Conservation (phyloP, 2,329 filamentous ascomycete species). For the Nothopassalora personata region DNA sequence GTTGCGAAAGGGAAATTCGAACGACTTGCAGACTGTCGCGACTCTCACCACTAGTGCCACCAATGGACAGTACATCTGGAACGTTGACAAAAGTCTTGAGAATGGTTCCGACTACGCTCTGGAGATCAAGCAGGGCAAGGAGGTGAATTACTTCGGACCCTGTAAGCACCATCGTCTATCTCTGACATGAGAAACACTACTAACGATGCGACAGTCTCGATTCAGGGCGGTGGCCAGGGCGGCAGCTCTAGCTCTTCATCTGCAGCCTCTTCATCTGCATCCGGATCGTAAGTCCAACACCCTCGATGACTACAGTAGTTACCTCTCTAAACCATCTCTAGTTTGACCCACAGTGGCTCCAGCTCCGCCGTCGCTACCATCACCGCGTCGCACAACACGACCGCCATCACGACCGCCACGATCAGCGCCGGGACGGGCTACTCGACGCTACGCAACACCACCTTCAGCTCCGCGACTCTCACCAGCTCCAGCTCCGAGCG, state of each 20-base stretch:
- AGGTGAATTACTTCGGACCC: conserved; percentile 53
- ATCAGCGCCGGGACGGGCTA: conserved; percentile 20
- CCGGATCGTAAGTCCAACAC: neutral
- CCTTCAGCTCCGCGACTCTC: conserved; percentile 23
- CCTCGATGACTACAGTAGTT: too few species aligned
- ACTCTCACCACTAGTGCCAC: conserved; percentile 23
- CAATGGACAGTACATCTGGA: conserved; percentile 43
- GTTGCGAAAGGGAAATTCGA: conserved; percentile 49
- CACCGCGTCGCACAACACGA: conserved; percentile 10
- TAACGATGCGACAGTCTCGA: neutral
- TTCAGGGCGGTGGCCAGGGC: neutral
- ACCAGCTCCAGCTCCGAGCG: conserved; percentile 11
- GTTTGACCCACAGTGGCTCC: conserved; percentile 7
- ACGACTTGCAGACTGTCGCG: conserved; percentile 47
- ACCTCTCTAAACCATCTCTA: neutral
- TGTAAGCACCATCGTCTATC: conserved; percentile 28
- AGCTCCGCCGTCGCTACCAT: conserved; percentile 1
- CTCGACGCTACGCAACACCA: conserved; percentile 27
- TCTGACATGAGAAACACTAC: neutral
- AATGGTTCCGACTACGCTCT: conserved; percentile 52
- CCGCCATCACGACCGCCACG: conserved; percentile 18
- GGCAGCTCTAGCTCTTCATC: conserved; percentile 13
- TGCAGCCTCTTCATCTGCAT: conserved; percentile 6
- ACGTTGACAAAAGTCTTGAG: conserved; percentile 39
- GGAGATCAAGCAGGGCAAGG: conserved; percentile 50